These are phyloP conservation scores for Aspergillus piperis DNA, from an alignment of 2,329 filamentous ascomycete species.

Conservation along the genomic window DNA sequence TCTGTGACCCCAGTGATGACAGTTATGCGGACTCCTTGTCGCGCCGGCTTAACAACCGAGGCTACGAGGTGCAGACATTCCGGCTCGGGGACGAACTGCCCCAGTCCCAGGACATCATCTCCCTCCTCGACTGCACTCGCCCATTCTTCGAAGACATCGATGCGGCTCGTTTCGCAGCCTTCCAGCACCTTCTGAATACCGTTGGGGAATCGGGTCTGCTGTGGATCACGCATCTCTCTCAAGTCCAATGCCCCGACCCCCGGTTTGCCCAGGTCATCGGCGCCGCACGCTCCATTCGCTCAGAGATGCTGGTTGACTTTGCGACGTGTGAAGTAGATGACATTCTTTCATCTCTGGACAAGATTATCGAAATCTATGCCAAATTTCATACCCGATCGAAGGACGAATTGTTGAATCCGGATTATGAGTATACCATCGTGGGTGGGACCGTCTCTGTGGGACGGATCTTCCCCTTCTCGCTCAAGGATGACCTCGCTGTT, in stretches of 20 bases:
- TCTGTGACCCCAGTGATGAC: neutral
- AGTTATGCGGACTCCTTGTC: neutral
- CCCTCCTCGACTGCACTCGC: constrained; percentile 15
- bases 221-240: constrained; percentile 31
- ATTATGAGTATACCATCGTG: constrained; percentile 23
- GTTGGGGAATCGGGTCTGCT: constrained; percentile 20
- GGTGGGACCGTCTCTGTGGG: constrained; percentile 16
- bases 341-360: neutral
- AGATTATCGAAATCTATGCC: constrained; percentile 17
- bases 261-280: constrained; percentile 31
- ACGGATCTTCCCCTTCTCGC: constrained; percentile 13
- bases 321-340: constrained; percentile 27
- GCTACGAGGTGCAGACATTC: constrained; percentile 5
- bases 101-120: constrained; percentile 10
- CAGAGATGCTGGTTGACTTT: constrained; percentile 30
- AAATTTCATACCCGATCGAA: constrained; percentile 15
- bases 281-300: constrained; percentile 29
- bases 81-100: neutral
- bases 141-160: constrained; percentile 16
- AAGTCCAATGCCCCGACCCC: constrained; percentile 31
- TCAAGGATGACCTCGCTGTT: neutral
- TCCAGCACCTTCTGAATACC: neutral
- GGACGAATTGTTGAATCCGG: neutral
- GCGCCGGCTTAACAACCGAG: neutral
- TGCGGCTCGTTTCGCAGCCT: neutral